Conservation (phyloP, 1,139 yeast species). For the Meyerozyma athensensis region DNA sequence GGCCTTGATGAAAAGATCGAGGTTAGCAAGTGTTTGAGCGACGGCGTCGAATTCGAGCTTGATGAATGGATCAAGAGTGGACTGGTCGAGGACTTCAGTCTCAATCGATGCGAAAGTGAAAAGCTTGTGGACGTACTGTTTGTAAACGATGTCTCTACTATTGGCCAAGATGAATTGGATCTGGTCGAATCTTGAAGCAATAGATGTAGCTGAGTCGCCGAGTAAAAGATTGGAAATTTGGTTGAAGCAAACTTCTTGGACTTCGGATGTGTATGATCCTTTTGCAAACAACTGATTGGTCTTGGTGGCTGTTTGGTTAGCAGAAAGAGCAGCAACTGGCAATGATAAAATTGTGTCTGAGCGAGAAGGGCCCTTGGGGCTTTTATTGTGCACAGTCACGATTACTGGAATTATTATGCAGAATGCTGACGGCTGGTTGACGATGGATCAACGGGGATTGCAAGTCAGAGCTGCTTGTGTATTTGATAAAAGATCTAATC, state of each 20-base stretch:
- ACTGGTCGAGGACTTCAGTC: neutral
- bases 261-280: slow-evolving; percentile 6
- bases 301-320: slow-evolving; percentile 8
- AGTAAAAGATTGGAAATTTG: slow-evolving; percentile 5
- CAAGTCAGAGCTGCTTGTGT: slow-evolving; percentile 1
- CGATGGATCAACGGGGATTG: neutral
- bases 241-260: slow-evolving; percentile 7
- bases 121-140: neutral
- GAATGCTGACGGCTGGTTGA: slow-evolving; percentile 1
- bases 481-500: slow-evolving; percentile 14
- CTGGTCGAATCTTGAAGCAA: slow-evolving; percentile 2
- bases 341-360: neutral
- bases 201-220: slow-evolving; percentile 6
- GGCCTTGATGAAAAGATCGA: slow-evolving; percentile 1
- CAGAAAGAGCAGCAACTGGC: neutral
- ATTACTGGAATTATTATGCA: slow-evolving; percentile 5
- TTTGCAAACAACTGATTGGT: slow-evolving; percentile 5
- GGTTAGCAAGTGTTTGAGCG: neutral
- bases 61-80: neutral
- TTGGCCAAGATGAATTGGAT: neutral
- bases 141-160: neutral
- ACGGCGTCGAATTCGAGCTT: neutral
- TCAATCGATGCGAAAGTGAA: neutral
- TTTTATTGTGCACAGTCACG: slow-evolving; percentile 26
- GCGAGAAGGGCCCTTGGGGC: slow-evolving; percentile 30